Conservation (phyloP, 176 grass and related monocot species). For the Neostapfia colusana region DNA sequence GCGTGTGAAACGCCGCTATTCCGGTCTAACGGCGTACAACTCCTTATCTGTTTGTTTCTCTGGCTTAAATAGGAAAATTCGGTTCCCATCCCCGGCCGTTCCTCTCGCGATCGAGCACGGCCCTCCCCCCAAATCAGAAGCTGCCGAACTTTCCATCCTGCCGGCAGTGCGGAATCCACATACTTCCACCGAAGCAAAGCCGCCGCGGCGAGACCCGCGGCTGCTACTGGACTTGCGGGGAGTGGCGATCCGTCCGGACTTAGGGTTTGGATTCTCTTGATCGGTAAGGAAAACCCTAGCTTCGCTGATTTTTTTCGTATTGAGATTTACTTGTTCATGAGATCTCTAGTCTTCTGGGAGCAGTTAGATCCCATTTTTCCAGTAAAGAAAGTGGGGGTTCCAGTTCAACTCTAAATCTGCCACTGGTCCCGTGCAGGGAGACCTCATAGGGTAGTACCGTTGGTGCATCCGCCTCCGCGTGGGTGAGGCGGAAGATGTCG, state of each 20-base stretch:
- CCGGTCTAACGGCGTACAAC: not conserved
- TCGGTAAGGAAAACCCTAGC: slow-evolving; percentile 48
- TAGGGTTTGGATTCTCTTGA: slow-evolving; percentile 7
- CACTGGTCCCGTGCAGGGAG: slow-evolving; percentile 22
- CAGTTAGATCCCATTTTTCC: slow-evolving; percentile 5
- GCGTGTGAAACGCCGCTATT: not conserved
- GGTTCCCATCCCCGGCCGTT: not conserved
- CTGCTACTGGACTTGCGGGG: slow-evolving; percentile 3
- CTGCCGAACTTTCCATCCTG: slow-evolving; percentile 37
- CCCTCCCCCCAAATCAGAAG: slow-evolving; percentile 35
- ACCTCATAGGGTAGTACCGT: slow-evolving; percentile 14
- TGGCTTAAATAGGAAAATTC: slow-evolving; percentile 18
- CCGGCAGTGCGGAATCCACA: not conserved
- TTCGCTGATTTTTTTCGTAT: not conserved
- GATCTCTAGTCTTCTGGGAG: slow-evolving; percentile 18
- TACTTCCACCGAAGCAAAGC: slow-evolving; percentile 5
- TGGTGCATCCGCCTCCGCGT: slow-evolving; percentile 34
- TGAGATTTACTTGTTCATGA: slow-evolving; percentile 23
- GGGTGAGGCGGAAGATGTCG: slow-evolving; percentile 59
- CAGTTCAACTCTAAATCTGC: not conserved
- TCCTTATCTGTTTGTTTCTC: not conserved
- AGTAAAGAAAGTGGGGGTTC: not conserved
- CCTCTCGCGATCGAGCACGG: slow-evolving; percentile 40
- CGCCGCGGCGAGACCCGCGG: not conserved
- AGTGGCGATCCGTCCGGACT: slow-evolving; percentile 28